Percentiles rank a stretch among this genome's conserved stretches.
Evolutionary conservation across 140 eudicot genomes (phyloP).

Genomic region (Anethum foeniculum): DNA sequence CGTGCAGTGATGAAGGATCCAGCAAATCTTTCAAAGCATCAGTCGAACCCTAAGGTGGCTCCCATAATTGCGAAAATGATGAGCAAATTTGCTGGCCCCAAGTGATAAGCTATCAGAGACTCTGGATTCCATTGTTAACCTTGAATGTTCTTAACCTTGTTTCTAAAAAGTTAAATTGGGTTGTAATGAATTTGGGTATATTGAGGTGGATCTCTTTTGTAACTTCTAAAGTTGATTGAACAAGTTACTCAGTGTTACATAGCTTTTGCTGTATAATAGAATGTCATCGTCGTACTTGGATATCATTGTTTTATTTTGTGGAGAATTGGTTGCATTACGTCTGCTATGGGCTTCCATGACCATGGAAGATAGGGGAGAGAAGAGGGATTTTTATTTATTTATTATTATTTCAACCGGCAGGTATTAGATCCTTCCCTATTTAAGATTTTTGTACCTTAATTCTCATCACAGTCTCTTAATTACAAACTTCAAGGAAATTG

Average conservation of each 20-base stretch:
- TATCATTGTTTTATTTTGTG: not conserved
- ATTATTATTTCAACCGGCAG: too few species aligned
- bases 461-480: too few species aligned
- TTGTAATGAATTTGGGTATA: not conserved
- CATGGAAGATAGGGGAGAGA: too few species aligned
- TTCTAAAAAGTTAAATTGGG: not conserved
- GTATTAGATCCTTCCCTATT: too few species aligned
- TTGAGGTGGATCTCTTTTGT: not conserved
- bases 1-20: constrained; percentile 92
- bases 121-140: not conserved
- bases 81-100: constrained; percentile 78
- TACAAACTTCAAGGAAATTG: too few species aligned
- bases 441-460: too few species aligned
- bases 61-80: constrained; percentile 92
- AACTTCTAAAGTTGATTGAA: not conserved
- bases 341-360: not conserved
- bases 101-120: constrained; percentile 27
- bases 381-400: too few species aligned
- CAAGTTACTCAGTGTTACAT: not conserved
- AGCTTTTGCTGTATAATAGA: not conserved
- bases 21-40: constrained; percentile 91
- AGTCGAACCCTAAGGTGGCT: constrained; percentile 93
- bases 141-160: not conserved
- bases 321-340: not conserved
- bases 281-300: not conserved